Percentiles rank a stretch among this genome's conserved stretches.
These are phyloP conservation scores for Leishmania martiniquensis DNA, from an alignment of 208 protist species.

Conservation along the genomic window DNA sequence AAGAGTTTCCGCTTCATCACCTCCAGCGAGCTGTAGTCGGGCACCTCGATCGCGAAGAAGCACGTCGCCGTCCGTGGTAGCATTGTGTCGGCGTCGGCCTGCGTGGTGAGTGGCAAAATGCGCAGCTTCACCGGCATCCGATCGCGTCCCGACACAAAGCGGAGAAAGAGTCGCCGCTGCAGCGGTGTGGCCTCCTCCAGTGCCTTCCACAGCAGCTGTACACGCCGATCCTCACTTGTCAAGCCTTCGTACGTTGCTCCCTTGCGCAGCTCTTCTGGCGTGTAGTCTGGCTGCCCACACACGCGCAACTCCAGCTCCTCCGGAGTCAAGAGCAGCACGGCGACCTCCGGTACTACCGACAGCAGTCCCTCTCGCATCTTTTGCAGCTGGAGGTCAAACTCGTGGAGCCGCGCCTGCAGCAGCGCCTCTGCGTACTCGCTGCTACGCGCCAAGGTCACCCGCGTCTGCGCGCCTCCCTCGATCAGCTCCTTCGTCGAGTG, in stretches of 20 bases:
- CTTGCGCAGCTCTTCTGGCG: slow-evolving; percentile 81
- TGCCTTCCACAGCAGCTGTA: slow-evolving; percentile 92
- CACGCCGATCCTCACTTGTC: slow-evolving; percentile 76
- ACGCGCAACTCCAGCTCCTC: slow-evolving; percentile 88
- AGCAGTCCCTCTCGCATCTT: slow-evolving; percentile 88
- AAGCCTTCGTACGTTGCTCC: slow-evolving; percentile 87
- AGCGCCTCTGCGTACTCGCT: slow-evolving; percentile 83
- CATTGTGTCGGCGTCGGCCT: slow-evolving; percentile 83
- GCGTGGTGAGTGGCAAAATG: slow-evolving; percentile 67
- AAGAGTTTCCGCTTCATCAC: slow-evolving; percentile 94
- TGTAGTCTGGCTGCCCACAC: slow-evolving; percentile 92
- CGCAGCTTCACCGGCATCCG: slow-evolving; percentile 89
- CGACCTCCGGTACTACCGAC: slow-evolving; percentile 85
- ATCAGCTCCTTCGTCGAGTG: slow-evolving; percentile 78
- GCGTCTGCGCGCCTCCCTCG: slow-evolving; percentile 50
- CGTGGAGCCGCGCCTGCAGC: slow-evolving; percentile 69
- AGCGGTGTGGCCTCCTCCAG: slow-evolving; percentile 82
- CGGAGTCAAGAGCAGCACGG: slow-evolving; percentile 83
- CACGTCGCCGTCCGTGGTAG: slow-evolving; percentile 95
- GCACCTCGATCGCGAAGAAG: slow-evolving; percentile 96
- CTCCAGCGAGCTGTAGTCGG: slow-evolving; percentile 94
- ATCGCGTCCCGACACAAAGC: slow-evolving; percentile 92
- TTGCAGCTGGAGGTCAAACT: slow-evolving; percentile 77
- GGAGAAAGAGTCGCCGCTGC: slow-evolving; percentile 90
- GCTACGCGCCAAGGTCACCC: slow-evolving; percentile 77